phyloP scores from a whole-genome alignment of 2,329 filamentous ascomycete species.

The Ploettnerulaceae sp. region DNA sequence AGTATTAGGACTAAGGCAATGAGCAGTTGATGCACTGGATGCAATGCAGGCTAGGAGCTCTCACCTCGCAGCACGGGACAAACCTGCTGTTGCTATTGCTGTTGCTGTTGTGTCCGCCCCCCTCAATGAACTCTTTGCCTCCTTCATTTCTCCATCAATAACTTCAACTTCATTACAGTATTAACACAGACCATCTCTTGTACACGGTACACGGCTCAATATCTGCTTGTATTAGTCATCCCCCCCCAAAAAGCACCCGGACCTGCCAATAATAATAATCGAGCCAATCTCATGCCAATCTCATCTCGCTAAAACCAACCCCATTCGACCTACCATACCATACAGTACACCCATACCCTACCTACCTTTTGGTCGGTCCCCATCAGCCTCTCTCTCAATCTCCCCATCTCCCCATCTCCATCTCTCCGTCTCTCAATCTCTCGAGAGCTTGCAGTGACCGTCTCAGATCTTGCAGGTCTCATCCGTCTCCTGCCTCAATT shows the following conservation, averaged over 20 bases:
- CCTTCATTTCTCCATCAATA: background rate
- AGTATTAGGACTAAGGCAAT: background rate
- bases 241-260: background rate
- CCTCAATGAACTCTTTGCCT: background rate
- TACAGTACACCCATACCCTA: too few species aligned
- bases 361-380: background rate
- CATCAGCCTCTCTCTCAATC: slow-evolving; percentile 18
- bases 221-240: background rate
- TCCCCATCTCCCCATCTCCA: background rate
- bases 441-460: slow-evolving; percentile 16
- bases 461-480: slow-evolving; percentile 16
- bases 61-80: background rate
- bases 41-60: background rate
- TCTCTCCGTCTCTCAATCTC: slow-evolving; percentile 5
- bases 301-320: slow-evolving; percentile 4
- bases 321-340: slow-evolving; percentile 3
- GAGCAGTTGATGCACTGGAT: background rate
- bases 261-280: background rate
- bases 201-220: too few species aligned
- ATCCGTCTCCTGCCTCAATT: slow-evolving; percentile 20
- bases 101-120: background rate
- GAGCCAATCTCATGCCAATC: slow-evolving; percentile 1
- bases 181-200: too few species aligned
- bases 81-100: background rate
- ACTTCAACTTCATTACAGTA: background rate